phyloP scores from a whole-genome alignment of 768 basidiomycete species.

The Boletellus emodensis region DNA sequence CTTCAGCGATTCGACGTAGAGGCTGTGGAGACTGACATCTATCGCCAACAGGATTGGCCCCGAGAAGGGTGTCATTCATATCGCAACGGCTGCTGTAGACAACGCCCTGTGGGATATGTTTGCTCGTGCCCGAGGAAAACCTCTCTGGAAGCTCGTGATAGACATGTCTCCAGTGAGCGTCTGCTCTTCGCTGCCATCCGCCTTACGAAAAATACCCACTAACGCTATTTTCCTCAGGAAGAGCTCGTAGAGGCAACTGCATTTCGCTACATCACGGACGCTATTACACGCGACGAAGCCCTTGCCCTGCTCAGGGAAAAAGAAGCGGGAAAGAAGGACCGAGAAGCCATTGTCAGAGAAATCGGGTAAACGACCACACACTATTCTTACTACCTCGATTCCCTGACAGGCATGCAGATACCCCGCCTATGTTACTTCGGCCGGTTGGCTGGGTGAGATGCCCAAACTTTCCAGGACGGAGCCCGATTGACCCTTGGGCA shows the following conservation, averaged over 20 bases:
- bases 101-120: constrained; percentile 96
- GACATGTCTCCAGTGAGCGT: constrained; percentile 75
- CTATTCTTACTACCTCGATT: not conserved
- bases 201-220: not conserved
- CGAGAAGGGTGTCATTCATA: constrained; percentile 93
- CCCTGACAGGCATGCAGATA: constrained; percentile 47
- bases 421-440: constrained; percentile 91
- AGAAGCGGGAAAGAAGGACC: constrained; percentile 69
- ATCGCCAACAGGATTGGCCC: constrained; percentile 71
- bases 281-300: constrained; percentile 88
- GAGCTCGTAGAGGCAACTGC: constrained; percentile 72
- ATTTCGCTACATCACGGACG: constrained; percentile 91
- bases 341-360: constrained; percentile 72
- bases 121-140: constrained; percentile 74
- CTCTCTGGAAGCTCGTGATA: constrained; percentile 89
- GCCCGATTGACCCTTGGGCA: constrained; percentile 5
- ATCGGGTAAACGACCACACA: constrained; percentile 44
- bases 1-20: not conserved
- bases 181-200: not conserved
- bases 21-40: not conserved
- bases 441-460: constrained; percentile 77
- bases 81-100: constrained; percentile 83
- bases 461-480: not conserved
- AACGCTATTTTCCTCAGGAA: constrained; percentile 46
- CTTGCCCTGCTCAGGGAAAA: constrained; percentile 74